A percentile compares a stretch with the other conserved stretches of the same genome.
Evolutionary conservation across 2,329 filamentous ascomycete species (phyloP).

Genomic region (Aspergillus latus): DNA sequence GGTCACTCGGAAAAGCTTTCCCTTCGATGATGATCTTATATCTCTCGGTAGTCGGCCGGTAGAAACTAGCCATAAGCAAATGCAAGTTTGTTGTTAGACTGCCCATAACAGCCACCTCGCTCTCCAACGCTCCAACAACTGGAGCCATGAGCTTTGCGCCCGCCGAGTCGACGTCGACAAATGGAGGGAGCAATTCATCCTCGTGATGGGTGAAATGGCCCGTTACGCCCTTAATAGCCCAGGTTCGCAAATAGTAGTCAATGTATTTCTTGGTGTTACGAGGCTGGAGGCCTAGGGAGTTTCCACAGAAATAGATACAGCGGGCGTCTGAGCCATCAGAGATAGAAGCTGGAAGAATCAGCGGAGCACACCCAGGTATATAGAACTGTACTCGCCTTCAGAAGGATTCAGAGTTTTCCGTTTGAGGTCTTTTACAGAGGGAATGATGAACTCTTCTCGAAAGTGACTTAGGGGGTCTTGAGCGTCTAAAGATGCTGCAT

Average conservation of each 20-base stretch:
- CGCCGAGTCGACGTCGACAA: constrained; percentile 76
- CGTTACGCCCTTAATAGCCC: constrained; percentile 79
- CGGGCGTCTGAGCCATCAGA: constrained; percentile 43
- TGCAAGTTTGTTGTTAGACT: constrained; percentile 81
- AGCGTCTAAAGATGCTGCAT: constrained; percentile 55
- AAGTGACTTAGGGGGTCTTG: constrained; percentile 62
- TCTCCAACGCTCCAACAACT: constrained; percentile 69
- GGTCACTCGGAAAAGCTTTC: constrained; percentile 86
- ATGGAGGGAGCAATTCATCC: constrained; percentile 67
- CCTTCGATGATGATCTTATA: constrained; percentile 87
- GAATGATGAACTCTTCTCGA: constrained; percentile 73
- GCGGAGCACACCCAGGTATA: background rate
- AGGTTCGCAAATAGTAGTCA: constrained; percentile 73
- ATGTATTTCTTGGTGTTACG: constrained; percentile 65
- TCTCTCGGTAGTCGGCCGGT: constrained; percentile 62
- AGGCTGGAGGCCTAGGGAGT: constrained; percentile 84
- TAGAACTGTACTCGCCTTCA: constrained; percentile 23
- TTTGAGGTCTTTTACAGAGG: constrained; percentile 69
- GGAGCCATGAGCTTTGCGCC: constrained; percentile 68
- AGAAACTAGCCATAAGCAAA: constrained; percentile 81
- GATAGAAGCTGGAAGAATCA: constrained; percentile 6
- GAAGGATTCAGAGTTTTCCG: constrained; percentile 55
- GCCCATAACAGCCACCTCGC: constrained; percentile 87
- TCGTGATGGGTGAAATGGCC: constrained; percentile 74
- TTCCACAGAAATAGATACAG: constrained; percentile 82